Evolutionary conservation across 108 stramenopile species (phyloP).

Genomic region (Poteriospumella lacustris): DNA sequence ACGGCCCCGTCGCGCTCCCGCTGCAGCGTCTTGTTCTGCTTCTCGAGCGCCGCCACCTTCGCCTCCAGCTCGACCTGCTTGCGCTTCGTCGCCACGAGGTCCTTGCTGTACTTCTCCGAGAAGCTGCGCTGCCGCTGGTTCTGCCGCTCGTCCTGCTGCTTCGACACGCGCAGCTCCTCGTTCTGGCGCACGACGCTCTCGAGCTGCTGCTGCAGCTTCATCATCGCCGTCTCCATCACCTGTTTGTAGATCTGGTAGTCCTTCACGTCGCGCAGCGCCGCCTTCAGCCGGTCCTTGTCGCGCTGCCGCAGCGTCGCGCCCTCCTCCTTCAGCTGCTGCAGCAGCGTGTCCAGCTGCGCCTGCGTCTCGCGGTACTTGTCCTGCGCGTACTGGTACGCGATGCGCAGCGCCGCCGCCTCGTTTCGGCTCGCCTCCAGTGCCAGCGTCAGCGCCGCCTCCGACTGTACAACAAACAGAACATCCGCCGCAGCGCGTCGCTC

Average conservation of each 20-base stretch:
- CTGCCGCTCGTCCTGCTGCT: neutral
- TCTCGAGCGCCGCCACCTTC: neutral
- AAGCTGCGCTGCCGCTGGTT: neutral
- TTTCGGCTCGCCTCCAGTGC: conserved; percentile 13
- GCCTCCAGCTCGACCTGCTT: neutral
- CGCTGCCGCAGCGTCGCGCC: neutral
- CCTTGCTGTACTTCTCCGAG: neutral
- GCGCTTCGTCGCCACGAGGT: neutral
- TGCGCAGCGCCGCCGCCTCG: conserved; percentile 3
- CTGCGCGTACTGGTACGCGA: neutral
- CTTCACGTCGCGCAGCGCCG: neutral
- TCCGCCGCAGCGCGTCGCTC: too few species aligned
- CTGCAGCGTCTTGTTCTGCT: neutral
- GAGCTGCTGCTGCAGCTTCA: neutral
- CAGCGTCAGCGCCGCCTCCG: neutral
- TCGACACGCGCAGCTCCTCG: neutral
- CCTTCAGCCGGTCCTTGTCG: neutral
- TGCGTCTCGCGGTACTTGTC: neutral
- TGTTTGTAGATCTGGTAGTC: conserved; percentile 26
- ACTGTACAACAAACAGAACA: too few species aligned
- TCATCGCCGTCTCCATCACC: conserved; percentile 28
- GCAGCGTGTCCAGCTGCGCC: neutral
- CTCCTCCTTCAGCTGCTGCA: neutral
- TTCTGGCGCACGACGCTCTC: neutral
- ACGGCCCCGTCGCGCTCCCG: conserved; percentile 21